Percentiles rank a stretch among this genome's conserved stretches.
Evolutionary conservation across 148 eudicot species (phyloP).

Genomic region (Chenopodium quinoa): DNA sequence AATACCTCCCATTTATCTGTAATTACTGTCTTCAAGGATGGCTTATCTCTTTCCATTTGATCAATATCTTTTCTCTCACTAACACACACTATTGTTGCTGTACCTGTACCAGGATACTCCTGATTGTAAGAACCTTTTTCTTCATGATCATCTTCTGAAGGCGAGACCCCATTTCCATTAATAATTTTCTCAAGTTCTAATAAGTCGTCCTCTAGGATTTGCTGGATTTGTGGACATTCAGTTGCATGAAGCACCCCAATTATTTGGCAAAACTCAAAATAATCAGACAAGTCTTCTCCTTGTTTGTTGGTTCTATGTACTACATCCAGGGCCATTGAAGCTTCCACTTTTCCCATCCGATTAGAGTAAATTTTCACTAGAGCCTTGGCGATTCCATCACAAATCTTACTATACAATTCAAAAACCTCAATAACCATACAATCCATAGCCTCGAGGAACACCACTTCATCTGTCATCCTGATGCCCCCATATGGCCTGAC

Average conservation of each 20-base stretch:
- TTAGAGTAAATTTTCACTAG: conserved; percentile 38
- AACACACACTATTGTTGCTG: background rate
- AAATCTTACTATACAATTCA: conserved; percentile 59
- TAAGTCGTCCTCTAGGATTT: conserved; percentile 47
- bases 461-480: conserved; percentile 14
- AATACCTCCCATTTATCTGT: conserved; percentile 67
- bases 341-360: conserved; percentile 42
- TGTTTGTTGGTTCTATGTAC: conserved; percentile 54
- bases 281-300: conserved; percentile 50
- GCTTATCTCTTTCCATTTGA: background rate
- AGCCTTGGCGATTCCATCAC: conserved; percentile 52
- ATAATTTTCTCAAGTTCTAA: conserved; percentile 48
- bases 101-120: background rate
- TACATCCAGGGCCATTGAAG: conserved; percentile 45
- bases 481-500: conserved; percentile 41
- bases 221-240: conserved; percentile 43
- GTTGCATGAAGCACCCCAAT: conserved; percentile 42
- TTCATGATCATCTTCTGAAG: background rate
- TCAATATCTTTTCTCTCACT: background rate
- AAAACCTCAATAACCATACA: conserved; percentile 65
- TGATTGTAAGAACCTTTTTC: conserved; percentile 3
- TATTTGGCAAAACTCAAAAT: conserved; percentile 49
- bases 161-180: conserved; percentile 17
- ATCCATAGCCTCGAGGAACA: conserved; percentile 73
- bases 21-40: conserved; percentile 39